Conservation (phyloP, 345 rosid species). For the Salix udensis region DNA sequence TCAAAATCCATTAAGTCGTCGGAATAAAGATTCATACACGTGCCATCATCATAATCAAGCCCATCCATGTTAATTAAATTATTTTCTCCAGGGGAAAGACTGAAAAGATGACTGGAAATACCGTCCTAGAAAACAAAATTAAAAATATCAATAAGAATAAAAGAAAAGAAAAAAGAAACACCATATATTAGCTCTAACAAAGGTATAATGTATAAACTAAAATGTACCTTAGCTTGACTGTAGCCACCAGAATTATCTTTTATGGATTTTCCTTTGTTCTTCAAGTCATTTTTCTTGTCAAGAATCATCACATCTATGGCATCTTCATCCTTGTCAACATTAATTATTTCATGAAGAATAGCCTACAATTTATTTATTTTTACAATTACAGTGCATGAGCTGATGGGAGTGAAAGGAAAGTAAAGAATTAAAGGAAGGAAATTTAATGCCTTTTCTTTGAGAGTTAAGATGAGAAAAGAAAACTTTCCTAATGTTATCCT, state of each 20-base stretch:
- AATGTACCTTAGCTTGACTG: conserved; percentile 29
- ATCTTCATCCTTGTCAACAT: conserved; percentile 52
- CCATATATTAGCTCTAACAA: background rate
- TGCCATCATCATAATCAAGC: conserved; percentile 25
- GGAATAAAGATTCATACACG: conserved; percentile 6
- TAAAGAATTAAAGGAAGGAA: background rate
- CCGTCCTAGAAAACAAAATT: conserved; percentile 6
- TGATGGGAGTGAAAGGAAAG: background rate
- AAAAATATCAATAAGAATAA: background rate
- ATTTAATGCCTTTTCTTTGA: background rate
- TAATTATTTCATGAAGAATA: conserved; percentile 45
- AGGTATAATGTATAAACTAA: background rate
- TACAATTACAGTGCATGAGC: background rate
- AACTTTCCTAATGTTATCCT: background rate
- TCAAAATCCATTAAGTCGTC: conserved; percentile 41
- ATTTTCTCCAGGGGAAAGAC: conserved; percentile 29
- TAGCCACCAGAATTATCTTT: conserved; percentile 24
- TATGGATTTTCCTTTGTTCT: conserved; percentile 63
- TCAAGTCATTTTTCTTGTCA: conserved; percentile 33
- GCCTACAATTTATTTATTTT: conserved; percentile 29
- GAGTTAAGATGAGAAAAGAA: background rate
- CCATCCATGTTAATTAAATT: conserved; percentile 33
- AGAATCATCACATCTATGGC: conserved; percentile 35
- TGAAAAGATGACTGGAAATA: conserved; percentile 1
- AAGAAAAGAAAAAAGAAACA: background rate